These are phyloP conservation scores for Exserohilum rostratum DNA, from an alignment of 2,329 filamentous ascomycete species.

Conservation along the genomic window DNA sequence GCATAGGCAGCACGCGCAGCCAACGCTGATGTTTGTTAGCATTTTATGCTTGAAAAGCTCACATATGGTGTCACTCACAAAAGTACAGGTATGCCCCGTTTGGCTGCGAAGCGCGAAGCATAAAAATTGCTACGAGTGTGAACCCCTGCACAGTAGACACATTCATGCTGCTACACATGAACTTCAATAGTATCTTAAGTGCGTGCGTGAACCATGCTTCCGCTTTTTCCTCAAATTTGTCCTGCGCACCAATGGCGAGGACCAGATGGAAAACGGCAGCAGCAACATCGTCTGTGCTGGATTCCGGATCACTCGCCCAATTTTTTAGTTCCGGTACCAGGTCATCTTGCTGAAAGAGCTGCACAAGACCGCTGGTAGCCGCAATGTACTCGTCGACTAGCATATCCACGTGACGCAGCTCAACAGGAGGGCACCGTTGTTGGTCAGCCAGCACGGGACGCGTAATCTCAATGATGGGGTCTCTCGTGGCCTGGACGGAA, in stretches of 20 bases:
- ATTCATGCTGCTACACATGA: conserved; percentile 57
- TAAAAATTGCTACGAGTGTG: conserved; percentile 58
- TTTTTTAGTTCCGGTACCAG: conserved; percentile 27
- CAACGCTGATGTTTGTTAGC: conserved; percentile 34
- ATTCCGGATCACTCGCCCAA: conserved; percentile 28
- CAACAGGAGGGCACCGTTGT: conserved; percentile 32
- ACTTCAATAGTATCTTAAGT: conserved; percentile 52
- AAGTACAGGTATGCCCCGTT: conserved; percentile 61
- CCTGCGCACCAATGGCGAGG: conserved; percentile 57
- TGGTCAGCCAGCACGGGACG: conserved; percentile 25
- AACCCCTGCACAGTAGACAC: conserved; percentile 60
- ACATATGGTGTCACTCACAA: conserved; percentile 31
- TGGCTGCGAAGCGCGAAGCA: conserved; percentile 58
- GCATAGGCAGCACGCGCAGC: conserved; percentile 60
- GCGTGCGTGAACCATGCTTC: conserved; percentile 58
- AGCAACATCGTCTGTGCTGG: conserved; percentile 48
- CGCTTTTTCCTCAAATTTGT: conserved; percentile 49
- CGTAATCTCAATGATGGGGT: conserved; percentile 43
- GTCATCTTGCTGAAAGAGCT: conserved; percentile 55
- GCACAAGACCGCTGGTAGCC: conserved; percentile 56
- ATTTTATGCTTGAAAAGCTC: not conserved
- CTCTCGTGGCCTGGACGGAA: conserved; percentile 31
- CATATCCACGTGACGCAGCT: conserved; percentile 48
- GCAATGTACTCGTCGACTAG: conserved; percentile 53
- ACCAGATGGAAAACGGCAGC: conserved; percentile 59